A percentile compares a stretch with the other conserved stretches of the same genome.
Conservation (phyloP, 2,329 filamentous ascomycete species). For the Emergomyces africanus region DNA sequence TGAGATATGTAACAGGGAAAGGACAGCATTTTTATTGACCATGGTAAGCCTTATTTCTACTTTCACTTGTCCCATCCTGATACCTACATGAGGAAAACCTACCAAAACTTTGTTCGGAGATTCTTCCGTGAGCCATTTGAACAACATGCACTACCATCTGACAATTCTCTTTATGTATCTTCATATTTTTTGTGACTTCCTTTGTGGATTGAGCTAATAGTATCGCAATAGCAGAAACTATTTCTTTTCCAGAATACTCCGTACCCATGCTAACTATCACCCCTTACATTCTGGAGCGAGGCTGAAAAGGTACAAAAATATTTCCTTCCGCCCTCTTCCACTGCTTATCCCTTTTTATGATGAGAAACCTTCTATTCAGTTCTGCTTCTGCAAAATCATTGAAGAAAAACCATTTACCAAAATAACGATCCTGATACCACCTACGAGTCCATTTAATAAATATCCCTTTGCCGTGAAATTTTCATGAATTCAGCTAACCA, state of each 20-base stretch:
- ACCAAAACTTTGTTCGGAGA: conserved; percentile 43
- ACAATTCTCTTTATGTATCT: conserved; percentile 12
- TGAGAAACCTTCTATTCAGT: conserved; percentile 44
- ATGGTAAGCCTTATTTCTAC: background rate
- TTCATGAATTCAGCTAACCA: background rate
- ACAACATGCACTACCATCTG: conserved; percentile 54
- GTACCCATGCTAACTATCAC: background rate
- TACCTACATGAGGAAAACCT: conserved; percentile 38
- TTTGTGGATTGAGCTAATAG: conserved; percentile 1
- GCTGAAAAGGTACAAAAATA: background rate
- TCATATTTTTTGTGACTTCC: conserved; percentile 9
- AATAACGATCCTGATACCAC: conserved; percentile 35
- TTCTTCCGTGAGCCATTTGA: conserved; percentile 40
- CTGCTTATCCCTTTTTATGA: conserved; percentile 23
- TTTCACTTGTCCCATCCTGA: no score
- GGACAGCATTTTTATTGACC: background rate
- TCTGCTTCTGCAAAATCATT: conserved; percentile 50
- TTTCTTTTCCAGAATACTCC: background rate
- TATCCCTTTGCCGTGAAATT: background rate
- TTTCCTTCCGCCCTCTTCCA: background rate
- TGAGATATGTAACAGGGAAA: background rate
- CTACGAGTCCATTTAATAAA: background rate
- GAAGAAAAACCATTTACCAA: conserved; percentile 46
- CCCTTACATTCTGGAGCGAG: no score
- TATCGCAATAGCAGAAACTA: background rate